Evolutionary conservation across 2,329 filamentous ascomycete genomes (phyloP), one percentile per base, ranked within the genome.

Genomic region (Daldinia eschscholtzii): DNA sequence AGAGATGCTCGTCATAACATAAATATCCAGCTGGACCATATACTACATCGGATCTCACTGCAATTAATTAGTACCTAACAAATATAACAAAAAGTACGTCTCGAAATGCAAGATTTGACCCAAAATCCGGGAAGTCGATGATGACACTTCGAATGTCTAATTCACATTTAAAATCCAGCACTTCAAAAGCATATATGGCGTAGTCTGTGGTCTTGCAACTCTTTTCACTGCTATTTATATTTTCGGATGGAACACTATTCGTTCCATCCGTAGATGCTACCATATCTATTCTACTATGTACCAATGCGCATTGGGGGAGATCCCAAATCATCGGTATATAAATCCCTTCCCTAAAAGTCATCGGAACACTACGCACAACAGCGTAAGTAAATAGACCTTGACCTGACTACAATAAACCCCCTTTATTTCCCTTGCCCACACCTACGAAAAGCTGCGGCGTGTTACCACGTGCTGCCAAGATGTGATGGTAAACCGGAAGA

Each of bases 231-330:
- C 57, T 59, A 52, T 58, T 63, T 42, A 23, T 41, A 18, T 33
- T 42, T 59, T 33, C 35, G 26, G 7, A 57, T 61, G 57, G 28
- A 44, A 46, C 42, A 30, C 53, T 53, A 62, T 26, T 26, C 48
- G 15, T 61, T 12, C 61, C 44, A 46, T 70, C 42, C 52, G 57
- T 39, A 23, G 44, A 68, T 65, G 58, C 62, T 64, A 62, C 48
- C 64, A 57, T 64, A 46, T 50, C 62, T 44, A 48, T 28, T 46
- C 48, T 56, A 35, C 50, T 35, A 35, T 33, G 7, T 35, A 61
- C 53, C 57, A 23, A 58, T 60, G 57, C 35, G 35, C 33, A 35
- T 9, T 35, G 10, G 30, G 33, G 56, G 18, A 41, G 26, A 35
- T 41, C 46, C 59, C 58, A 41, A 60, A 57, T 44, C 42, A 12